Conservation (phyloP, 208 protist species). For the Naegleria lovaniensis region DNA sequence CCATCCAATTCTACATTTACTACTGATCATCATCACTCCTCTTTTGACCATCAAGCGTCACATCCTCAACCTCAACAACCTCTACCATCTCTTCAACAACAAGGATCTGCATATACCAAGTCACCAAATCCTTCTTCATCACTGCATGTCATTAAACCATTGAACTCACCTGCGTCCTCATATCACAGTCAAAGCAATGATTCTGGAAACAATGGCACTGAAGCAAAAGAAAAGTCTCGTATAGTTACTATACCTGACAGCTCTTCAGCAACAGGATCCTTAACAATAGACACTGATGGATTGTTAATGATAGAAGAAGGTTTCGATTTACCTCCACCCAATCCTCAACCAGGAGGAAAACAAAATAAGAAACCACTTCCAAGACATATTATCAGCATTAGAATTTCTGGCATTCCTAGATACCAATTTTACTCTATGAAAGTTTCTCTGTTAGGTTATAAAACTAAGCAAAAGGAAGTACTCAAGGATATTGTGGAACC, state of each 20-base stretch:
- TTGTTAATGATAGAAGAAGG: slow-evolving; percentile 1
- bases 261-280: not conserved
- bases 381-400: slow-evolving; percentile 1
- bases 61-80: slow-evolving; percentile 1
- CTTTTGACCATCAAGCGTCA: not conserved
- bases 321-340: not conserved
- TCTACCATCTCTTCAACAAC: not conserved
- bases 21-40: not conserved
- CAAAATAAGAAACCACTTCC: slow-evolving; percentile 12
- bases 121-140: not conserved
- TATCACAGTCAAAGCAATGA: not conserved
- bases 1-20: not conserved
- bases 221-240: not conserved
- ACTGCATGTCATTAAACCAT: not conserved
- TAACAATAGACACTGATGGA: not conserved
- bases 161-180: not conserved
- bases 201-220: not conserved
- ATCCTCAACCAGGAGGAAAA: slow-evolving; percentile 12
- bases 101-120: not conserved
- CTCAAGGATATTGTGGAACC: not conserved
- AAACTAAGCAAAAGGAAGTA: slow-evolving; percentile 1
- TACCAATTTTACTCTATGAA: not conserved
- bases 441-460: not conserved
- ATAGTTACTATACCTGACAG: not conserved
- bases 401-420: not conserved